phyloP scores from a whole-genome alignment of 371 early-diverging fungal genomes.

The Mortierella sp. region DNA sequence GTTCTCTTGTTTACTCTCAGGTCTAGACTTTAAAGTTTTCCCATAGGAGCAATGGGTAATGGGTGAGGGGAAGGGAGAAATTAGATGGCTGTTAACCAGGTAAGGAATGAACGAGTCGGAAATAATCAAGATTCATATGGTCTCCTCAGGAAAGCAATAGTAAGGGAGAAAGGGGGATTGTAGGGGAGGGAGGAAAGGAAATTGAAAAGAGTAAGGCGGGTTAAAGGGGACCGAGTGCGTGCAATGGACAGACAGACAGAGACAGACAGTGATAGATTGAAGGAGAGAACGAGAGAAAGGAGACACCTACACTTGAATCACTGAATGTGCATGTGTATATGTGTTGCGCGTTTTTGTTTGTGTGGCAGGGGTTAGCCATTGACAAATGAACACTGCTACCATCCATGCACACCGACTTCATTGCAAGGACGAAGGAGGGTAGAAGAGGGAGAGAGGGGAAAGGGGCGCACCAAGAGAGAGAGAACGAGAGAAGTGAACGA shows the following conservation, averaged over 20 bases:
- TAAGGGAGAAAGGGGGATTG: neutral
- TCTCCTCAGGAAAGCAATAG: neutral
- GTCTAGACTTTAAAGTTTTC: too few species aligned
- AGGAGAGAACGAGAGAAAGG: neutral
- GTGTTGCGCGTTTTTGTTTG: neutral
- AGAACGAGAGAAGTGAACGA: too few species aligned
- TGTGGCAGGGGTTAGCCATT: neutral
- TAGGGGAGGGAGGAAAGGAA: neutral
- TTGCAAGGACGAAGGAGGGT: neutral
- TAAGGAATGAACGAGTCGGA: neutral
- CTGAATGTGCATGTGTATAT: neutral
- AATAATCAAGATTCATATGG: neutral
- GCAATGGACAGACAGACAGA: neutral
- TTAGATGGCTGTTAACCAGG: too few species aligned
- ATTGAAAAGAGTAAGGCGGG: neutral
- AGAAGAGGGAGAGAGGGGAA: neutral
- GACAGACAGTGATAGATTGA: neutral
- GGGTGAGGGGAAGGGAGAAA: too few species aligned
- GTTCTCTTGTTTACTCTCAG: too few species aligned
- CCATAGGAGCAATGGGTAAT: too few species aligned
- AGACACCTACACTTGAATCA: neutral
- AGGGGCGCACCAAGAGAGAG: neutral
- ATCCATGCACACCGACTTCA: too few species aligned
- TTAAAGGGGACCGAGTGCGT: neutral
- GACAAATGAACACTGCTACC: too few species aligned